phyloP scores from a whole-genome alignment of 306 rosid species.

The Vigna nakashimae region DNA sequence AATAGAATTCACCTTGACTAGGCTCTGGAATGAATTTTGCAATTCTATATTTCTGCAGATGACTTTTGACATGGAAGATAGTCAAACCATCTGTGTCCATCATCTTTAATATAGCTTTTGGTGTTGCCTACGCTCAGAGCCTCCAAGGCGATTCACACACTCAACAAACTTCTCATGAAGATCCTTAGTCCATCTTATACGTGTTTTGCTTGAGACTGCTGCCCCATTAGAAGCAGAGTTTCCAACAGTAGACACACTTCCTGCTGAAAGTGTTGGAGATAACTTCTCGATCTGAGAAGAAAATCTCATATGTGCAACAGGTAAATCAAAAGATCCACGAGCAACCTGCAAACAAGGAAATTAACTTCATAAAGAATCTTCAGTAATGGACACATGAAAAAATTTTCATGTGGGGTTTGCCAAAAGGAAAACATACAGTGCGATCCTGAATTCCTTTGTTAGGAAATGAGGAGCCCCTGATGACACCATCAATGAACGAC shows the following conservation, averaged over 20 bases:
- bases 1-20: slow-evolving; percentile 59
- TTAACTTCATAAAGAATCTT: slow-evolving; percentile 8
- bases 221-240: slow-evolving; percentile 54
- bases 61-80: slow-evolving; percentile 93
- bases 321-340: slow-evolving; percentile 45
- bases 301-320: slow-evolving; percentile 47
- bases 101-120: slow-evolving; percentile 78
- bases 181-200: slow-evolving; percentile 92
- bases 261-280: slow-evolving; percentile 50
- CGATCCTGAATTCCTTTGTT: slow-evolving; percentile 61
- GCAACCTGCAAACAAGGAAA: slow-evolving; percentile 40
- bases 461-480: slow-evolving; percentile 47
- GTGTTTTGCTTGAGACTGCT: slow-evolving; percentile 61
- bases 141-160: slow-evolving; percentile 88
- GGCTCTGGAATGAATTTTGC: slow-evolving; percentile 83
- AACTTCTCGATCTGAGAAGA: slow-evolving; percentile 56
- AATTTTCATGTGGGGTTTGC: neutral
- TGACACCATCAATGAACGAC: slow-evolving; percentile 39
- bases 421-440: slow-evolving; percentile 48
- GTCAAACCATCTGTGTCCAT: slow-evolving; percentile 87
- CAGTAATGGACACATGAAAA: neutral
- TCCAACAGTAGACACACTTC: slow-evolving; percentile 48
- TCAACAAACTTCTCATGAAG: slow-evolving; percentile 93
- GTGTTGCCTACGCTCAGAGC: slow-evolving; percentile 95
- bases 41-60: slow-evolving; percentile 91